Evolutionary conservation across 148 eudicot genomes (phyloP).

Genomic region (Mesembryanthemum crystallinum): DNA sequence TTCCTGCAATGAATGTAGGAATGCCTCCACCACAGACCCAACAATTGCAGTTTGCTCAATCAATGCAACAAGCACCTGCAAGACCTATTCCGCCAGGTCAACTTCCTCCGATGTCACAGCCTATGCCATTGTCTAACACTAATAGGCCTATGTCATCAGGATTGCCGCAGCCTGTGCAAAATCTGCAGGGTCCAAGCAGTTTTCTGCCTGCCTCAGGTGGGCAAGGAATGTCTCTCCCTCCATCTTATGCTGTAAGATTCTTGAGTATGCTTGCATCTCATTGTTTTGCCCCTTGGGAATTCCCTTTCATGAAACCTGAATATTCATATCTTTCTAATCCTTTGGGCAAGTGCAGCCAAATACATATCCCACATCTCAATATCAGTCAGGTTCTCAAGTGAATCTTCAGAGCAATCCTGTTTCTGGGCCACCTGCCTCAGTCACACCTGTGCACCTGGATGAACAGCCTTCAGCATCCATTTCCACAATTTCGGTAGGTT

Average conservation of each 20-base stretch:
- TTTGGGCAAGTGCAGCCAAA: slow-evolving; percentile 47
- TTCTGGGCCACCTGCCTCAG: slow-evolving; percentile 43
- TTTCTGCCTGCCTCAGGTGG: slow-evolving; percentile 52
- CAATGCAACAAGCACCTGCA: slow-evolving; percentile 48
- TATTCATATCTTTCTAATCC: slow-evolving; percentile 36
- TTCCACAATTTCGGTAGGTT: slow-evolving; percentile 34
- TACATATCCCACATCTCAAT: slow-evolving; percentile 44
- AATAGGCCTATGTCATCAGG: slow-evolving; percentile 49
- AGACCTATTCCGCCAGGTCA: slow-evolving; percentile 51
- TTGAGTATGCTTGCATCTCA: slow-evolving; percentile 14
- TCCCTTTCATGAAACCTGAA: slow-evolving; percentile 7
- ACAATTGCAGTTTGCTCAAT: slow-evolving; percentile 65
- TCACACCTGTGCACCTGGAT: slow-evolving; percentile 38
- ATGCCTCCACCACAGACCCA: slow-evolving; percentile 55
- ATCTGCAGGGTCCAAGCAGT: slow-evolving; percentile 45
- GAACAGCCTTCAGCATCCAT: slow-evolving; percentile 37
- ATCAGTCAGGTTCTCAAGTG: slow-evolving; percentile 47
- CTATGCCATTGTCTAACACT: slow-evolving; percentile 49
- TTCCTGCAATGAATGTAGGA: slow-evolving; percentile 45
- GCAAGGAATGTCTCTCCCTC: slow-evolving; percentile 43
- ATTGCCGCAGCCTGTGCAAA: slow-evolving; percentile 54
- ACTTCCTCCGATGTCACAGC: slow-evolving; percentile 46
- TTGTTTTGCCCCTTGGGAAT: slow-evolving; percentile 2
- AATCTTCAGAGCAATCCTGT: slow-evolving; percentile 44
- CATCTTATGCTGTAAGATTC: slow-evolving; percentile 59